Conservation (phyloP, 176 grass and related monocot genomes). For the Leersia perrieri region DNA sequence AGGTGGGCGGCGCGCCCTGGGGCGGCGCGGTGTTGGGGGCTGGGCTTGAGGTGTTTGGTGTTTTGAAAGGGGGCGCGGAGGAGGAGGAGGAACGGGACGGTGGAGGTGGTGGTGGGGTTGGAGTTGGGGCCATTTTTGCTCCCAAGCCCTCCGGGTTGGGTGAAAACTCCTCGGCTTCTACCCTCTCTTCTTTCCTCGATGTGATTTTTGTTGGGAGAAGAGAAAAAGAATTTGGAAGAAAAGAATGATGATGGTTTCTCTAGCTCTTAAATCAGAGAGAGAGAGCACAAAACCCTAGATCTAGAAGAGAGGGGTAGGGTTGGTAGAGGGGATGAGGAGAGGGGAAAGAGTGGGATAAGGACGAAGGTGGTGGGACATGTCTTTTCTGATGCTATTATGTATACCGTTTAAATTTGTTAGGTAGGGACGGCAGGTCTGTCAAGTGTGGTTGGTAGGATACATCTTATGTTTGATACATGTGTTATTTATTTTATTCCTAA, state of each 20-base stretch:
- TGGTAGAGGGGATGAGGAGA: too few relatives aligned
- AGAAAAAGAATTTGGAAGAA: background rate
- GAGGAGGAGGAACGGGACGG: constrained; percentile 4
- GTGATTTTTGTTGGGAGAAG: background rate
- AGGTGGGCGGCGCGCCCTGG: background rate
- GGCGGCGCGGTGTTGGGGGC: background rate
- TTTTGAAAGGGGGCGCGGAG: constrained; percentile 33
- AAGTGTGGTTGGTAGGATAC: background rate
- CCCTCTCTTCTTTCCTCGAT: background rate
- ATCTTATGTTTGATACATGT: background rate
- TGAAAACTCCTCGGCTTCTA: background rate
- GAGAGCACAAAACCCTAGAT: constrained; percentile 12
- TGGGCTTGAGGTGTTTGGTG: background rate
- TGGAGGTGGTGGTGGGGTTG: constrained; percentile 27
- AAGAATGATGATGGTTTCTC: background rate
- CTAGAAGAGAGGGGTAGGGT: background rate
- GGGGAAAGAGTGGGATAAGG: background rate
- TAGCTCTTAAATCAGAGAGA: background rate
- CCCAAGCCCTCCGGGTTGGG: constrained; percentile 21
- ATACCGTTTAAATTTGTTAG: background rate
- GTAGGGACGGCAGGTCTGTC: rapidly evolving
- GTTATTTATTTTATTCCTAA: too few relatives aligned
- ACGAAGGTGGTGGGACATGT: background rate
- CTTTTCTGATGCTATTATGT: rapidly evolving
- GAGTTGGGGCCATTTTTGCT: constrained; percentile 28